Conservation (phyloP, 176 grass and related monocot genomes). For the Oryza meridionalis region DNA sequence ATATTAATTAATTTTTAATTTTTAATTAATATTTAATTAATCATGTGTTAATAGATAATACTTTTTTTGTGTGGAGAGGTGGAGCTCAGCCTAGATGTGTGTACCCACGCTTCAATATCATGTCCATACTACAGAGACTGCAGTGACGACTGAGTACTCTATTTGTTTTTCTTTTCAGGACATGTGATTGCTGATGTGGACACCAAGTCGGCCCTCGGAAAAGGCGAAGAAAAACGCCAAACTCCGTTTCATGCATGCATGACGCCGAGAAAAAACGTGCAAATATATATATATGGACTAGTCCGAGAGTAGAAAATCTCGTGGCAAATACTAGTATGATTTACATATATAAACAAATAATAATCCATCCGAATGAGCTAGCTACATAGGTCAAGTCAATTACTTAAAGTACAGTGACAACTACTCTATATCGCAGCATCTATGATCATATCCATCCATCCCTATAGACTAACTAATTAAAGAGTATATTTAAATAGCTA, state of each 20-base stretch:
- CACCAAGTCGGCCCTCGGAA: constrained; percentile 27
- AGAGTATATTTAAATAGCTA: too few relatives aligned
- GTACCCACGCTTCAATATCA: neutral
- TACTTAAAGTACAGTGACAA: constrained; percentile 10
- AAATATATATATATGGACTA: neutral
- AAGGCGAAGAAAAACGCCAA: too few relatives aligned
- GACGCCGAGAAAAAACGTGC: neutral
- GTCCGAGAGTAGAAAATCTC: neutral
- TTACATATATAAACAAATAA: neutral
- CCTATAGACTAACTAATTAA: neutral
- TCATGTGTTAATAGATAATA: too few relatives aligned
- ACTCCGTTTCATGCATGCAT: constrained; percentile 3
- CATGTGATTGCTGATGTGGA: neutral
- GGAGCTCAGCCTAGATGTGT: neutral
- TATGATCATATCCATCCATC: neutral
- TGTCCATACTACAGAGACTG: too few relatives aligned
- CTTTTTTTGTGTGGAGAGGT: too few relatives aligned
- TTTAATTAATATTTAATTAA: too few relatives aligned
- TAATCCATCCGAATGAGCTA: neutral
- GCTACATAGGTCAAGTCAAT: neutral
- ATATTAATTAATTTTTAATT: too few relatives aligned
- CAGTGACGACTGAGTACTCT: too few relatives aligned
- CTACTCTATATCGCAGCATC: neutral
- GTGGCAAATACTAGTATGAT: neutral
- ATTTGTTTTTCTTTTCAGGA: neutral